Evolutionary conservation across 371 early-diverging fungal species (phyloP).

Genomic region (Amoeboaphelidium occidentale): DNA sequence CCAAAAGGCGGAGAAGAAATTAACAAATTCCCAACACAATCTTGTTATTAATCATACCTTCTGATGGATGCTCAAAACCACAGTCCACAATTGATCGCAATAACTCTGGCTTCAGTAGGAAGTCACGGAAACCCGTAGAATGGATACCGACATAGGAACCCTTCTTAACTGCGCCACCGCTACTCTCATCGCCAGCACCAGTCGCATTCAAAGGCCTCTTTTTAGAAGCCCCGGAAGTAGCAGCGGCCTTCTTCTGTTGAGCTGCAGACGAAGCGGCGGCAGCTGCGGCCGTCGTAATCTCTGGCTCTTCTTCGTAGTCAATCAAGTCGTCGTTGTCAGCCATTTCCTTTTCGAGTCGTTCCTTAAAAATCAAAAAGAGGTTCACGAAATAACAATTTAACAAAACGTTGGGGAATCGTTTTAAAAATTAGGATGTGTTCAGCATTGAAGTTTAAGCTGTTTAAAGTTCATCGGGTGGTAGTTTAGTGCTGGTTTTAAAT

Average conservation of each 20-base stretch:
- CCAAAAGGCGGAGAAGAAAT: background rate
- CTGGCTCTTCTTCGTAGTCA: conserved; percentile 82
- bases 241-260: too few species aligned
- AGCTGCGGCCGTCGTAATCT: conserved; percentile 15
- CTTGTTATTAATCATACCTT: conserved; percentile 26
- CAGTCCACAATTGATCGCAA: conserved; percentile 83
- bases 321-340: conserved; percentile 61
- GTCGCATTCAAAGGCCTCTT: conserved; percentile 6
- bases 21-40: background rate
- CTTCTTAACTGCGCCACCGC: conserved; percentile 49
- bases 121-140: conserved; percentile 95
- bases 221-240: conserved; percentile 9
- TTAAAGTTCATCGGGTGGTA: too few species aligned
- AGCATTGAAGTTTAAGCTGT: too few species aligned
- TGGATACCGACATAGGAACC: conserved; percentile 92
- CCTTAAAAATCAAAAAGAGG: too few species aligned
- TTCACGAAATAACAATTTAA: too few species aligned
- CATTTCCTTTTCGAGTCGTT: conserved; percentile 2
- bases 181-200: conserved; percentile 16
- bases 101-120: conserved; percentile 84
- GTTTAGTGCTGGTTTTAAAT: too few species aligned
- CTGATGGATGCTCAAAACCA: conserved; percentile 96
- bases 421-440: too few species aligned
- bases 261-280: conserved; percentile 15
- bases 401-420: too few species aligned